Evolutionary conservation across 2,329 filamentous ascomycete species (phyloP), one percentile per base, ranked within the genome.

Genomic region (Orbilia blumenaviensis): DNA sequence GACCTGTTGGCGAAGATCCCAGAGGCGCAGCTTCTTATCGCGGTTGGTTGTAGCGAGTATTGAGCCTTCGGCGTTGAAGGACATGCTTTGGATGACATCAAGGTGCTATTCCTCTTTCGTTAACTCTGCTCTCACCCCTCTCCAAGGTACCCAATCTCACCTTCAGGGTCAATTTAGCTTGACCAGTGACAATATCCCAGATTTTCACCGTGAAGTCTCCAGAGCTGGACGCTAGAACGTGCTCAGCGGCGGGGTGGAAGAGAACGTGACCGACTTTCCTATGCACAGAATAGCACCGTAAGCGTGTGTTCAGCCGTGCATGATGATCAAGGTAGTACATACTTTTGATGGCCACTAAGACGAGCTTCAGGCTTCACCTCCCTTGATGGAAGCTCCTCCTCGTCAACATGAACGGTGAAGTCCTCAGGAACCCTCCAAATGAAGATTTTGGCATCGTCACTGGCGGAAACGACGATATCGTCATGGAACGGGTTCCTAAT

Each of bases 261-360:
- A 97, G 89, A 79, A 99, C 94, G 84, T 99, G 95, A 77, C 95
- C 95, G 78, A 99, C 93, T 85, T 99, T 99, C 84, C 94, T 96
- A 82, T 77, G 66, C 16, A 42, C 62, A 77, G 74, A n/a, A 83
- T 77, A 83, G 80, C 42, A 25, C 32, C 52, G 29, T 38, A 25
- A 56, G 52, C 52, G 18, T 25, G 44, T 34, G 18, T 23, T 29
- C 18, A 23, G 3, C 52, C 25, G 50, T 74, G 36, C 5, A 12
- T 38, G 9, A 16, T 25, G 12, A 50, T 1, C 1, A 7, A 52
- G 25, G 16, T 32, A 21, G 14, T 8, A 79, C 86, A 74, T 84
- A 94, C 91, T 92, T 92, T 79, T 93, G 90, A 83, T 99, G 95
- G 9, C 94, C 95, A 58, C 88, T 87, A 78, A 99, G 87, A 85